phyloP scores from a whole-genome alignment of 148 eudicot species.

The Rhododendron henanense region DNA sequence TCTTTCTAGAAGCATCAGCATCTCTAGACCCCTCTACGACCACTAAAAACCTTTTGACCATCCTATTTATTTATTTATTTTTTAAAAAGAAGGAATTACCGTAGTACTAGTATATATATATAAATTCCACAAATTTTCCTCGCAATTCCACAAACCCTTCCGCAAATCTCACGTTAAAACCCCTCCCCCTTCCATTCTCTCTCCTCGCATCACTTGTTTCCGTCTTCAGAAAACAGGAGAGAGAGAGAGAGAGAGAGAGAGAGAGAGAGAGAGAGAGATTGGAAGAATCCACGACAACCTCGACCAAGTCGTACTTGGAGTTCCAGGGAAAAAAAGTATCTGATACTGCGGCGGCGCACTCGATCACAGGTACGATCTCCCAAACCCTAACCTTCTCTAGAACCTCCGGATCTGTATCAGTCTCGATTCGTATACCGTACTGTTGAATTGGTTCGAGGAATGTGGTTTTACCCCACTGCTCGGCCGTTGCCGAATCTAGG shows the following conservation, averaged over 20 bases:
- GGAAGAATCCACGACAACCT: neutral
- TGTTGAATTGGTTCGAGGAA: neutral
- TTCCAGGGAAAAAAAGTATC: neutral
- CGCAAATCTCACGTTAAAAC: neutral
- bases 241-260: too few relatives aligned
- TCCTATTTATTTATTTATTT: neutral
- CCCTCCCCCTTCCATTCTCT: neutral
- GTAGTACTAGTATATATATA: neutral
- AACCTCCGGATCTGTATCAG: neutral
- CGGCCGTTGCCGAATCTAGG: neutral
- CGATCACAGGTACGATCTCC: conserved; percentile 12
- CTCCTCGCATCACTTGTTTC: neutral
- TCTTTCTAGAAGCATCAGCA: conserved; percentile 15
- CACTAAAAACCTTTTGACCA: neutral
- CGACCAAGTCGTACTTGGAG: neutral
- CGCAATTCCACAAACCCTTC: conserved; percentile 2
- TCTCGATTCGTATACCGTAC: neutral
- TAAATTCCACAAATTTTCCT: neutral
- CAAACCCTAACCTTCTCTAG: conserved; percentile 2
- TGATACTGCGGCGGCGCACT: neutral
- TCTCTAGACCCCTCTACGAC: neutral
- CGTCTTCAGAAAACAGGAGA: neutral
- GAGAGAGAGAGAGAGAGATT: neutral
- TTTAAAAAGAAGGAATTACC: neutral
- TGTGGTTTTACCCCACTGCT: neutral